Base-by-base conservation (phyloP, 495 filamentous ascomycete genomes). In the Penicillium samsonianum region DNA sequence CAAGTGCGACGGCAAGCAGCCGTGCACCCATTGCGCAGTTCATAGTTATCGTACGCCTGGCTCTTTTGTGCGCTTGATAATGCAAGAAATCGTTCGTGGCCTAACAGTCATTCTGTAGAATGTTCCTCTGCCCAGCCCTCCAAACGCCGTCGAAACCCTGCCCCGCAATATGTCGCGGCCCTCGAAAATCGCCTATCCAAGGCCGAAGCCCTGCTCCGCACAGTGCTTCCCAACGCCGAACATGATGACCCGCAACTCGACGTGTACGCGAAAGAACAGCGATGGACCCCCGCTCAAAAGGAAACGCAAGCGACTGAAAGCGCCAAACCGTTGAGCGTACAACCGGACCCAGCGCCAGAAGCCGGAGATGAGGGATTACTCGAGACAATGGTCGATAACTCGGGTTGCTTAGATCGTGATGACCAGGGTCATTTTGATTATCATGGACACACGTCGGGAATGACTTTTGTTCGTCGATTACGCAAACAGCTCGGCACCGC, bases 121-220 rank as follows among this genome's bases (percentile, higher is more conserved):
- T 98, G 94, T 72, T 96, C 93, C 4, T 98, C 96, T 74, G 94
- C 98, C 64, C 95, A 98, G 64, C 94, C 94, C 12, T 98, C 93
- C 35, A 97, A 97, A 69, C 85, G 94, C 53, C 83, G 92, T 63
- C 89, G 94, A 65, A 98, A 97, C 67, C 93, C 94, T 30, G 88
- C 91, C 33, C 94, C 94, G 37, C 91, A 96, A 69, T 96, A 96
- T 71, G 89, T 97, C 64, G 94, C 98, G 73, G 90, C 89, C 0
- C 76, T 98, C 30, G 94, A 98, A 70, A 83, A 79, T 40, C 87
- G 90, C 50, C 78, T 96, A 33, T 89, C 91, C 55, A 89, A 90
- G 56, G 91, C 91, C 40, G 91, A 97, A 73, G 78, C 85, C 22
- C 76, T 98, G 4, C 73, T 98, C 35, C 83, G 82, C 62, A 84